Conservation (phyloP, 257 asterid species). For the Jacaranda mimosifolia region DNA sequence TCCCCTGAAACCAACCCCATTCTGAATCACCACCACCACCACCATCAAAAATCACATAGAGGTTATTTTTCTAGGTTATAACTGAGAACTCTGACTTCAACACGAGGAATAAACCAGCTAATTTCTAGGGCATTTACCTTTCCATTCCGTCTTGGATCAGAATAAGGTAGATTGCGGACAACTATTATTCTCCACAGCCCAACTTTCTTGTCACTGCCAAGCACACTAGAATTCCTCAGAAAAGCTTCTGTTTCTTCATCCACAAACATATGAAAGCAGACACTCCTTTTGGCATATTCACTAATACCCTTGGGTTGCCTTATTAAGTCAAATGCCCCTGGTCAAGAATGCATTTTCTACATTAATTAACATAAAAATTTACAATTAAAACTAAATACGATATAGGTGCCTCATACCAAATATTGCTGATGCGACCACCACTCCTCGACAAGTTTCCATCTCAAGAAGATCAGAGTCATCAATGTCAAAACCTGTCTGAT, state of each 20-base stretch:
- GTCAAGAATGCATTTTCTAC: conserved; percentile 25
- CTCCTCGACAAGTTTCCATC: conserved; percentile 78
- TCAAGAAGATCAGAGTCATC: conserved; percentile 69
- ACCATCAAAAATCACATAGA: not conserved
- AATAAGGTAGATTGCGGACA: conserved; percentile 71
- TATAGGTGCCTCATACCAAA: conserved; percentile 55
- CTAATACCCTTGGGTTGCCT: conserved; percentile 75
- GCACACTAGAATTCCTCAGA: conserved; percentile 58
- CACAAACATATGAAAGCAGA: conserved; percentile 81
- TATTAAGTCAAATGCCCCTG: conserved; percentile 82
- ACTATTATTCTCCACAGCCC: conserved; percentile 79
- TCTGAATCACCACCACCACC: too few species aligned
- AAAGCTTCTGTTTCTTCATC: conserved; percentile 68
- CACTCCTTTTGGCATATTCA: conserved; percentile 60
- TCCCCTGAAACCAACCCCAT: too few species aligned
- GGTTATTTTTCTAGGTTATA: not conserved
- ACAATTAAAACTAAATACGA: conserved; percentile 1
- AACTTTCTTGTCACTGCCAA: conserved; percentile 59
- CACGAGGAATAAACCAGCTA: not conserved
- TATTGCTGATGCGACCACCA: conserved; percentile 81
- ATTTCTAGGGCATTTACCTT: conserved; percentile 53
- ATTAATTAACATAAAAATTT: conserved; percentile 29
- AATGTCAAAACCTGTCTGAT: conserved; percentile 71
- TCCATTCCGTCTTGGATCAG: conserved; percentile 84
- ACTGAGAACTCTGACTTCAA: not conserved